Conservation (phyloP, 805 yeast genomes). For the Candida silvicultrix region DNA sequence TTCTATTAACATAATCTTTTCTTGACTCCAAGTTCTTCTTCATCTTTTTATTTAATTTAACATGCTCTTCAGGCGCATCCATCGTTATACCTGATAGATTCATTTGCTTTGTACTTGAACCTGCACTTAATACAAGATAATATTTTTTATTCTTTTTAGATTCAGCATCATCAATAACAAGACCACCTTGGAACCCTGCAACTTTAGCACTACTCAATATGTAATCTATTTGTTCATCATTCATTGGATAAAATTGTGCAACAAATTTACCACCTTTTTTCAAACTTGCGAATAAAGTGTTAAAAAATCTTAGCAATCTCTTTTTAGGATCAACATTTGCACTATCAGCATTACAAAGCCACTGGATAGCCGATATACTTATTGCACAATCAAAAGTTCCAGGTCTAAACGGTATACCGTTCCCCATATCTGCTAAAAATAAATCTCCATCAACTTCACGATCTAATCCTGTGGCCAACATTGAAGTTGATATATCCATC, state of each 20-base stretch:
- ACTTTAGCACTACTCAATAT: constrained; percentile 83
- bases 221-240: constrained; percentile 75
- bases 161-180: constrained; percentile 91
- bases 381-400: constrained; percentile 97
- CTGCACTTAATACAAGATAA: constrained; percentile 86
- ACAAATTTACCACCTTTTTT: constrained; percentile 95
- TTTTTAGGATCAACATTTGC: constrained; percentile 75
- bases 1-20: constrained; percentile 78
- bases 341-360: constrained; percentile 96
- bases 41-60: constrained; percentile 26
- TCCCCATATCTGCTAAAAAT: constrained; percentile 87
- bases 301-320: constrained; percentile 77
- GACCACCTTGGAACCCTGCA: constrained; percentile 95
- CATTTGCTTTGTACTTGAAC: constrained; percentile 64
- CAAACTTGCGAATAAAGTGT: constrained; percentile 78
- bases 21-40: constrained; percentile 56
- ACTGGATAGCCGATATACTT: constrained; percentile 90
- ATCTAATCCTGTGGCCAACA: constrained; percentile 92
- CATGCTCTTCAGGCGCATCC: constrained; percentile 54
- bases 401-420: constrained; percentile 90
- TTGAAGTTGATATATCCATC: constrained; percentile 91
- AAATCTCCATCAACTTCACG: constrained; percentile 92
- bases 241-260: constrained; percentile 93
- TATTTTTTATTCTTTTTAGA: constrained; percentile 86
- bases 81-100: constrained; percentile 77